Evolutionary conservation across 257 asterid species (phyloP).

Genomic region (Sherardia arvensis): DNA sequence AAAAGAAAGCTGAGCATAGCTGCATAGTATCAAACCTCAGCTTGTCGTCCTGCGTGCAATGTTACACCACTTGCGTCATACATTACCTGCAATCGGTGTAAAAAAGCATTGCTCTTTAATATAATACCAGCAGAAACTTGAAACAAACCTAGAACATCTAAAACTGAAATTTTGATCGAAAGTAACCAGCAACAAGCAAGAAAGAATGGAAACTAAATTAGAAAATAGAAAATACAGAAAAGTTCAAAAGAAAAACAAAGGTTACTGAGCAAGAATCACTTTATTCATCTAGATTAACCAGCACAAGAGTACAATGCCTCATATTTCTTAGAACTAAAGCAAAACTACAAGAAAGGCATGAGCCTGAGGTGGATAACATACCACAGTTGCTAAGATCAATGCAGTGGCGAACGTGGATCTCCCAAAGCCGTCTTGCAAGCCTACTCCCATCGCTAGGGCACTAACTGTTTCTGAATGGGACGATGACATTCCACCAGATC

Average conservation of each 20-base stretch:
- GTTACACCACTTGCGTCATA: conserved; percentile 95
- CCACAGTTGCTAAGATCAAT: conserved; percentile 78
- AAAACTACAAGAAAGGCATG: neutral
- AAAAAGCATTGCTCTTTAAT: neutral
- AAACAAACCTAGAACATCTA: neutral
- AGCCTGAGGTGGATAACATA: conserved; percentile 12
- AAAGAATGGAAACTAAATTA: too few relatives aligned
- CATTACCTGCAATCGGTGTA: conserved; percentile 62
- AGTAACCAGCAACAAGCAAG: too few relatives aligned
- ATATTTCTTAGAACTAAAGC: neutral
- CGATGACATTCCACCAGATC: conserved; percentile 98
- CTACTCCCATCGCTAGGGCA: conserved; percentile 81
- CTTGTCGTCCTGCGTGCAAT: conserved; percentile 98
- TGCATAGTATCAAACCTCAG: conserved; percentile 68
- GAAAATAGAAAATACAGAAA: too few relatives aligned
- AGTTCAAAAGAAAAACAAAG: neutral
- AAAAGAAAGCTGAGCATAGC: too few relatives aligned
- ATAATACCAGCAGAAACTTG: neutral
- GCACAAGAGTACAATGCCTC: neutral
- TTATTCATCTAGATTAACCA: neutral
- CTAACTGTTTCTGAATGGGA: conserved; percentile 93
- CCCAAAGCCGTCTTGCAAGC: conserved; percentile 80
- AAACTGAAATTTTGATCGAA: neutral
- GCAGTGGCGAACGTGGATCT: conserved; percentile 65
- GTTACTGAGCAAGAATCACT: neutral